A percentile compares a stretch with the other conserved stretches of the same genome.
These are phyloP conservation scores for Cutaneotrichosporon cavernicola DNA, from an alignment of 1,284 basidiomycete genomes.

Conservation along the genomic window DNA sequence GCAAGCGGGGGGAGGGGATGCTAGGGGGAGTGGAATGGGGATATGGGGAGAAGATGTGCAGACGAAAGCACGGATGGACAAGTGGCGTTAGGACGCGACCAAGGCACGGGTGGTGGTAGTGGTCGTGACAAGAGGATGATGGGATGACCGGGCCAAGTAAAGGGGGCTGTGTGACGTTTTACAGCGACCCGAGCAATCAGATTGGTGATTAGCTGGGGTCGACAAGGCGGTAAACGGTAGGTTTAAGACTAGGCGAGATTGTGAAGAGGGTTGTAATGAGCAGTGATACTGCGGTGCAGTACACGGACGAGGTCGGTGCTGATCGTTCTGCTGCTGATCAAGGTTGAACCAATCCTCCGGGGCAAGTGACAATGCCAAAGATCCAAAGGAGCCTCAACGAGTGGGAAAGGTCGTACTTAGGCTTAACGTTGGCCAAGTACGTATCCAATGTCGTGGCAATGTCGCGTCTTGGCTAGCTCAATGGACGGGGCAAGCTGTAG, in stretches of 20 bases:
- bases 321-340: neutral
- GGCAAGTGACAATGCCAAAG: neutral
- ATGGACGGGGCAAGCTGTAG: neutral
- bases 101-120: constrained; percentile 4
- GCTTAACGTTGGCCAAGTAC: too few species aligned
- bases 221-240: neutral
- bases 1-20: neutral
- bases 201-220: neutral
- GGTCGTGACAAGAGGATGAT: neutral
- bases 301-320: neutral
- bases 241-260: neutral
- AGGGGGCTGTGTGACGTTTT: too few species aligned
- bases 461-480: too few species aligned
- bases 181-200: neutral
- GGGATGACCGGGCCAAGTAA: too few species aligned
- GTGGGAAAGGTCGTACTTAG: too few species aligned
- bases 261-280: neutral
- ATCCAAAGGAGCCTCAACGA: neutral
- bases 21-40: neutral
- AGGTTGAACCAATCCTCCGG: neutral
- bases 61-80: neutral
- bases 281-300: neutral
- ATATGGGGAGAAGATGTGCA: neutral
- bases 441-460: too few species aligned
- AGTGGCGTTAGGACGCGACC: constrained; percentile 8